phyloP scores from a whole-genome alignment of 345 rosid genomes.

The Firmiana major region DNA sequence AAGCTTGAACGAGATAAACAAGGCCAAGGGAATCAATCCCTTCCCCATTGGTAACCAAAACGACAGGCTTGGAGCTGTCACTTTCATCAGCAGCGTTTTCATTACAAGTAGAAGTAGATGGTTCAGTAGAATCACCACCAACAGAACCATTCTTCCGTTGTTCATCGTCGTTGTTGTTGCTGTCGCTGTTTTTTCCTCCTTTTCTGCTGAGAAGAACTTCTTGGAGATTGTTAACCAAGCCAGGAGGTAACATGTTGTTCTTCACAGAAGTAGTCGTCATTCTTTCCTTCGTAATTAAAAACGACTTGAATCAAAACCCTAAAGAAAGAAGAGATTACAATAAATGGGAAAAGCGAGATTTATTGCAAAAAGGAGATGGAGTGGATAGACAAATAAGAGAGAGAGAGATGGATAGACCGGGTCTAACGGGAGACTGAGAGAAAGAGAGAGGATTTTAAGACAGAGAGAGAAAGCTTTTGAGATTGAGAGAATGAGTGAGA shows the following conservation, averaged over 20 bases:
- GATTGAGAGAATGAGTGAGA: background rate
- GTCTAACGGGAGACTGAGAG: conserved; percentile 20
- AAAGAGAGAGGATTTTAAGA: conserved; percentile 3
- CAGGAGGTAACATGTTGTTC: conserved; percentile 65
- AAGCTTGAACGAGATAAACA: conserved; percentile 78
- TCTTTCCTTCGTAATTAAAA: background rate
- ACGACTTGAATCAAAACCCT: conserved; percentile 10
- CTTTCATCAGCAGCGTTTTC: conserved; percentile 28
- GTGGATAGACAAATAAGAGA: background rate
- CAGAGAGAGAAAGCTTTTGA: background rate
- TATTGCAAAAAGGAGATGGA: background rate
- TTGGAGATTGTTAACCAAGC: conserved; percentile 79
- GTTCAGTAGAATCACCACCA: conserved; percentile 34
- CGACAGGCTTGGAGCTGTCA: conserved; percentile 64
- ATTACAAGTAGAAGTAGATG: conserved; percentile 49
- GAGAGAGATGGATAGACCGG: conserved; percentile 25
- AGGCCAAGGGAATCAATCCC: conserved; percentile 96
- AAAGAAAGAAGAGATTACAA: conserved; percentile 1
- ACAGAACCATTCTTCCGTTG: conserved; percentile 17
- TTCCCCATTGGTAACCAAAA: conserved; percentile 81
- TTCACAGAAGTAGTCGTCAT: conserved; percentile 46
- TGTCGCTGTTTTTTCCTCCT: conserved; percentile 11
- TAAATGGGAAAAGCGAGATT: conserved; percentile 8
- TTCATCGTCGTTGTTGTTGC: conserved; percentile 19
- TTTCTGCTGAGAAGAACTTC: conserved; percentile 64